Conservation (phyloP, 2,329 filamentous ascomycete genomes). For the Ophiocordyceps camponoti-leonardi region DNA sequence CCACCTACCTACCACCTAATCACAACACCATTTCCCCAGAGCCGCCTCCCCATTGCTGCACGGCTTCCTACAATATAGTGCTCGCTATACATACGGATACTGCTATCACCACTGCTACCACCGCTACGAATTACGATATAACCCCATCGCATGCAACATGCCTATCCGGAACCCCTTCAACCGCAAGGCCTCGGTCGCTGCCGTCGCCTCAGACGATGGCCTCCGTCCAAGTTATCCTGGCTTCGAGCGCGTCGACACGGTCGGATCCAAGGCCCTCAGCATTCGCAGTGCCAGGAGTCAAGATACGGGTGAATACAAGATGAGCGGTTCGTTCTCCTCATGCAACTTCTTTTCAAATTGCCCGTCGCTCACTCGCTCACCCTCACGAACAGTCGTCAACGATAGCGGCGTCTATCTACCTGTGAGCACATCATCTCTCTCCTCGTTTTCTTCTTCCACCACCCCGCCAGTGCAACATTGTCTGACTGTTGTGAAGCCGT, state of each 20-base stretch:
- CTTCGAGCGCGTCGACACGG: conserved; percentile 45
- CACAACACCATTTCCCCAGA: too few relatives aligned
- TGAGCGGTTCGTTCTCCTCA: conserved; percentile 46
- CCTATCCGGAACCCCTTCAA: conserved; percentile 59
- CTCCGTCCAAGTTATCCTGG: conserved; percentile 20
- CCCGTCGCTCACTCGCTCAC: conserved; percentile 2
- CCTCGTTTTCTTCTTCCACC: too few relatives aligned
- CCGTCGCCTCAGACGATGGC: conserved; percentile 34
- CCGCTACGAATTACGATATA: background rate
- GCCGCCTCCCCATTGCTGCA: too few relatives aligned
- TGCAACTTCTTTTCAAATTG: background rate
- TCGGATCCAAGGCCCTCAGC: conserved; percentile 45
- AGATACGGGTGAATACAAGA: conserved; percentile 58
- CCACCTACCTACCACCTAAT: too few relatives aligned
- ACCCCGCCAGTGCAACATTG: too few relatives aligned
- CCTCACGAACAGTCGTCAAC: conserved; percentile 58
- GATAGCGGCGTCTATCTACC: conserved; percentile 91
- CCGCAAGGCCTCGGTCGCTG: conserved; percentile 31
- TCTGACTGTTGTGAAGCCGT: conserved; percentile 39
- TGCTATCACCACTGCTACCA: background rate
- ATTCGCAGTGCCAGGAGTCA: conserved; percentile 41
- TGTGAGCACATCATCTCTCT: conserved; percentile 30
- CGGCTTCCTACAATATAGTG: too few relatives aligned
- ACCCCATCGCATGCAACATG: conserved; percentile 27
- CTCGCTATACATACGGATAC: too few relatives aligned